Base-by-base conservation (phyloP, 2,329 filamentous ascomycete species). In the Dactylellina sp. region DNA sequence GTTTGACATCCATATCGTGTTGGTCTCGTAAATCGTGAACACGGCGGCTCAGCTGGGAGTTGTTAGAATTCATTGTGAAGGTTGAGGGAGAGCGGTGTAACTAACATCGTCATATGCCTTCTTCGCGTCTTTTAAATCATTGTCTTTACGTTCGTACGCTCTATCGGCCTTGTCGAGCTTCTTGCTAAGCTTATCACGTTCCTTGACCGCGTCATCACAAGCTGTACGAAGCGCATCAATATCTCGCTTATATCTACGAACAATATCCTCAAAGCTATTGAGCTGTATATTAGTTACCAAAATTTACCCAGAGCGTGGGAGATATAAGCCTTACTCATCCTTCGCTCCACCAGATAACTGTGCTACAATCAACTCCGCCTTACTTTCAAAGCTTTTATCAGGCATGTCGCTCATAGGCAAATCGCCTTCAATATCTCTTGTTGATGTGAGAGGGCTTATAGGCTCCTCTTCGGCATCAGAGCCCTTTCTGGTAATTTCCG, bases 181-280 rank as follows among this genome's bases (percentile, higher is more conserved):
- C 52, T 75, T 75, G 50, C 71, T 63, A 60, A 75, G 71, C 42
- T 75, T 75, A 24, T 75, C 63, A 22, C 71, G 47, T 39, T 75
- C 71, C 28, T 62, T 61, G n/a, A 66, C 44, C 9, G 63, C 56
- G n/a, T 75, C 71, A 32, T 75, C 63, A 50, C 57, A 66, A 11
- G 61, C 71, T 18, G 62, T 22, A 14, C 63, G 71, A n/a, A 68
- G 55, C 28, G 47, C 24, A 12, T 75, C 71, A 20, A 75, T 62
- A 40, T 75, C 71, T 52, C 63, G 55, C 37, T 52, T 66, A 56
- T 68, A 75, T 56, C 46, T 68, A 16, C 46, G 56, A 24, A 68
- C 16, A 7, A 68, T 56, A 66, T 75, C 71, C 47, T 72, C 68
- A 56, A 72, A 72, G 11, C 68, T 72, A 35, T 20, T n/a, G 18